Evolutionary conservation across 768 basidiomycete species (phyloP), one percentile per base, ranked within the genome.

Genomic region (Collybia mongolica): DNA sequence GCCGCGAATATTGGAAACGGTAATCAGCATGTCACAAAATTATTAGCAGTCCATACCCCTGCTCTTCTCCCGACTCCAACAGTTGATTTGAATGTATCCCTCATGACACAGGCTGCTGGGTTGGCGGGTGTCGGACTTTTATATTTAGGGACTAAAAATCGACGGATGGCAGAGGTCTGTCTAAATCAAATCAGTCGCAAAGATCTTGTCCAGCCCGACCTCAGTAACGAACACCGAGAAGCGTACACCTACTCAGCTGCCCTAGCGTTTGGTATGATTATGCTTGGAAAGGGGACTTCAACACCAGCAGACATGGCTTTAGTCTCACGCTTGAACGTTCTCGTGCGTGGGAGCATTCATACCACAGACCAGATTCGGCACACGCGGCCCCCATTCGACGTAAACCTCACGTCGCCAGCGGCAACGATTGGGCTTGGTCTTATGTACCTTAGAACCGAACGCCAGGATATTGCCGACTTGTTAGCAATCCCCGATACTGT

Each of bases 261-360:
- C 7, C 79, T 97, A 24, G 87, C 91, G 0, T 97, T 97, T 61
- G 97, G 97, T 4, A 90, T 97, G 84, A 88, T 96, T 67, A 96
- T 98, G 88, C 80, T 98, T 14, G 95, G 92, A 5, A 86, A 85
- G 58, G 95, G 97, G 1, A 76, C 82, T 0, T 75, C 77, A 6
- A 84, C 87, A 28, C 88, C 89, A 1, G 90, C 90, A 1, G 95
- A 97, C 56, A 67, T 84, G 50, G 73, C 76, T 9, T 72, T 90
- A 42, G 68, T 95, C 15, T 76, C 79, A 26, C 82, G 85, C 22
- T 68, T 98, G 40, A 83, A 81, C 35, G 65, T 82, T n/a, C 76
- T 93, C 28, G 79, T 96, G 41, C 87, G 90, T 47, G 32, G 32
- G 4, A 90, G 93, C 8, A 83, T 90, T 60, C 70, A 76, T 5